Conservation (phyloP, 768 basidiomycete genomes). For the Cystofilobasidium capitatum region DNA sequence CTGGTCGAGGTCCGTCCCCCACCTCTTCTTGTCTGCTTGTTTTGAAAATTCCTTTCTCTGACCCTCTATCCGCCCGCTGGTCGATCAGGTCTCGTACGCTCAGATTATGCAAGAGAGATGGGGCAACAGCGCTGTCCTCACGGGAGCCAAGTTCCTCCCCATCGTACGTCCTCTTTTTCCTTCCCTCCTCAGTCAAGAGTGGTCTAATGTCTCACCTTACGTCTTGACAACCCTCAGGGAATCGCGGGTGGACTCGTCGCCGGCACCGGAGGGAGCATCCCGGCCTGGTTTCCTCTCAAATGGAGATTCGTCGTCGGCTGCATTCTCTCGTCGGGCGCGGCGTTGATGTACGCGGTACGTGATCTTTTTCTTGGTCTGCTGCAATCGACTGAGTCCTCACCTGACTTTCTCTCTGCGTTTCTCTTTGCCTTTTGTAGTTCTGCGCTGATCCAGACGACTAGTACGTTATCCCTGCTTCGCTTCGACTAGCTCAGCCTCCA, state of each 20-base stretch:
- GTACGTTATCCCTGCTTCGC: too few relatives aligned
- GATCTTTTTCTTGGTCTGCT: too few relatives aligned
- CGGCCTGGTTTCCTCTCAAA: neutral
- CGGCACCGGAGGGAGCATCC: neutral
- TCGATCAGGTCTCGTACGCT: constrained; percentile 9
- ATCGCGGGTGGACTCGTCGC: constrained; percentile 2
- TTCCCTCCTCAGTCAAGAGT: neutral
- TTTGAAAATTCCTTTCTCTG: neutral
- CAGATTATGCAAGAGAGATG: neutral
- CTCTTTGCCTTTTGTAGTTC: too few relatives aligned
- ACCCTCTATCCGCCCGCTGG: neutral
- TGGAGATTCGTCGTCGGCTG: constrained; percentile 1
- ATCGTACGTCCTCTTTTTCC: neutral
- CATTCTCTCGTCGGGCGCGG: neutral
- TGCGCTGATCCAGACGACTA: too few relatives aligned
- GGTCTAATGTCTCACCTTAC: neutral
- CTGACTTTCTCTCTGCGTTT: too few relatives aligned
- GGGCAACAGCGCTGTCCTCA: constrained; percentile 8
- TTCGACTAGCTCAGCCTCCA: too few relatives aligned
- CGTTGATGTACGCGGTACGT: constrained; percentile 2
- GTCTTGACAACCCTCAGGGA: neutral
- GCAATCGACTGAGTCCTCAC: neutral
- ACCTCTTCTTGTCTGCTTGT: neutral
- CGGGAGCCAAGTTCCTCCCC: neutral
- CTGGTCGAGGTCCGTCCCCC: neutral